Conservation (phyloP, 306 rosid genomes). For the Lathyrus sativus region DNA sequence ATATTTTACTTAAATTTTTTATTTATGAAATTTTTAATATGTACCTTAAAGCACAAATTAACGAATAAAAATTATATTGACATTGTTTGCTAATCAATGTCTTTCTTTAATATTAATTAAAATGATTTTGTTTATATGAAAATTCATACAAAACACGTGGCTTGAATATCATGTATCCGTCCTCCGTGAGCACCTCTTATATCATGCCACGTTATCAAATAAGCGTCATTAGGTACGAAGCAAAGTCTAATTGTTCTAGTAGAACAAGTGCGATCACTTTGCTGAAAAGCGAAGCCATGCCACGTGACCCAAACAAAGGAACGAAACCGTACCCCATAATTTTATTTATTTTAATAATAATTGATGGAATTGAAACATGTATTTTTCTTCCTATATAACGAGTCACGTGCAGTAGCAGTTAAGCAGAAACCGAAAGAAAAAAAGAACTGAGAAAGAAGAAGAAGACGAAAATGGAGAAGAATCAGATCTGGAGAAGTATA, state of each 20-base stretch:
- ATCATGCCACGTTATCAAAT: conserved; percentile 33
- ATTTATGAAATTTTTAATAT: too few relatives aligned
- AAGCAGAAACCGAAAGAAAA: conserved; percentile 7
- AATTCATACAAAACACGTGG: conserved; percentile 22
- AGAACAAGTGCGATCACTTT: background rate
- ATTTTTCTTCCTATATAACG: conserved; percentile 29
- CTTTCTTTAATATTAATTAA: too few relatives aligned
- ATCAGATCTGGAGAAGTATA: conserved; percentile 52
- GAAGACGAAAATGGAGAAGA: conserved; percentile 41
- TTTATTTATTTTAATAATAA: too few relatives aligned
- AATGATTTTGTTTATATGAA: too few relatives aligned
- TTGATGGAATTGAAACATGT: background rate
- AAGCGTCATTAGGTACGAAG: conserved; percentile 30
- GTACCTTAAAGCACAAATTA: too few relatives aligned
- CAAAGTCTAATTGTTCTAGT: background rate
- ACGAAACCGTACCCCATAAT: background rate
- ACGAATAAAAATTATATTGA: too few relatives aligned
- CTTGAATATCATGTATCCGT: background rate
- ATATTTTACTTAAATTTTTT: too few relatives aligned
- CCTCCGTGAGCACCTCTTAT: conserved; percentile 7
- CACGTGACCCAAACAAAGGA: conserved; percentile 25
- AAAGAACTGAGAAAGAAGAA: background rate
- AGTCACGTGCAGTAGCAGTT: conserved; percentile 21
- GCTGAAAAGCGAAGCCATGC: conserved; percentile 8
- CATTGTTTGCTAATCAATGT: too few relatives aligned